A percentile compares a stretch with the other conserved stretches of the same genome.
Conservation (phyloP, 495 filamentous ascomycete species). For the Aspergillus incahuasiensis region DNA sequence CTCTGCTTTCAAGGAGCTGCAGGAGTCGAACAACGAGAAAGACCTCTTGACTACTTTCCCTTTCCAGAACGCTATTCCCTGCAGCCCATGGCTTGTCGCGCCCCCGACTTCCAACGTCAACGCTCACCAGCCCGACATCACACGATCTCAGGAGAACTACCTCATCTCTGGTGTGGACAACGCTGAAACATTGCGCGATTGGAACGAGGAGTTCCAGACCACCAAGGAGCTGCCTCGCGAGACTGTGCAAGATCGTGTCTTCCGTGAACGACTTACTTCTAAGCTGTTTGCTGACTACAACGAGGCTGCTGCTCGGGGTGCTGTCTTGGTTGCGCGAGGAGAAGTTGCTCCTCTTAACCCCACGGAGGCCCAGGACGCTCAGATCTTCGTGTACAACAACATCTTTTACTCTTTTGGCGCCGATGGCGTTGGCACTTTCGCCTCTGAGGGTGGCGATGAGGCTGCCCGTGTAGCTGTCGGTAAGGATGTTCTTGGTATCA, state of each 20-base stretch:
- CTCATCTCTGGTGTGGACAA: slow-evolving; percentile 86
- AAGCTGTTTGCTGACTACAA: slow-evolving; percentile 98
- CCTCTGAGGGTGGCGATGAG: slow-evolving; percentile 93
- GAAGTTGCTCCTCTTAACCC: slow-evolving; percentile 97
- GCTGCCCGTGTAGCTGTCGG: slow-evolving; percentile 93
- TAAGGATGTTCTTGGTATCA: slow-evolving; percentile 92
- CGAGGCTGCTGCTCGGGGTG: slow-evolving; percentile 88
- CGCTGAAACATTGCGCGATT: slow-evolving; percentile 89
- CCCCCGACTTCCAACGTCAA: slow-evolving; percentile 55
- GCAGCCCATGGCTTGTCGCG: slow-evolving; percentile 88
- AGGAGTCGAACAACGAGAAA: slow-evolving; percentile 74
- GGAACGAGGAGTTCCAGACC: slow-evolving; percentile 99
- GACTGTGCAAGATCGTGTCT: slow-evolving; percentile 90
- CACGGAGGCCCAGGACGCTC: slow-evolving; percentile 84
- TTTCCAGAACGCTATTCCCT: slow-evolving; percentile 86
- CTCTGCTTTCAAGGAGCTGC: slow-evolving; percentile 63
- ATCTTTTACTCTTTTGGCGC: slow-evolving; percentile 99
- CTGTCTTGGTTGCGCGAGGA: slow-evolving; percentile 86
- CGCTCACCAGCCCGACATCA: slow-evolving; percentile 75
- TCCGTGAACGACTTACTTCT: slow-evolving; percentile 86
- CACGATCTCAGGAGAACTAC: slow-evolving; percentile 88
- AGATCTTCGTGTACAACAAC: slow-evolving; percentile 99
- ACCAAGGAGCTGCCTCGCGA: slow-evolving; percentile 91
- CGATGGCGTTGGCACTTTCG: slow-evolving; percentile 96
- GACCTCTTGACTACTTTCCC: slow-evolving; percentile 92